Conservation (phyloP, 345 rosid species). For the Durio zibethinus region DNA sequence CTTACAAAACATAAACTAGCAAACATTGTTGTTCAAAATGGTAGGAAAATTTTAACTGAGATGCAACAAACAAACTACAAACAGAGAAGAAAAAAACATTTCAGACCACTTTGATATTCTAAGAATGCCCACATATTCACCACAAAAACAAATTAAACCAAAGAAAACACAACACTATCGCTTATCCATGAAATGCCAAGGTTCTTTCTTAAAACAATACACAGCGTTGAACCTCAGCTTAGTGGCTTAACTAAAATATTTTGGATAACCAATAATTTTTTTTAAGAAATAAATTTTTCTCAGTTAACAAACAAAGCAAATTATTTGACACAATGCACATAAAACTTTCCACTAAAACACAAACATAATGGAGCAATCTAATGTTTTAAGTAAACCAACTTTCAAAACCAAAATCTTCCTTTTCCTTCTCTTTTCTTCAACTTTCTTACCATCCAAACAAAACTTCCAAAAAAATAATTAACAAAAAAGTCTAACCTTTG, state of each 20-base stretch:
- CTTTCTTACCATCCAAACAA: slow-evolving; percentile 22
- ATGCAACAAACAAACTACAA: not conserved
- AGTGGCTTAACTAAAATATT: not conserved
- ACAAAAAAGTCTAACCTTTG: not conserved
- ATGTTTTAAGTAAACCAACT: not conserved
- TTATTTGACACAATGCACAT: not conserved
- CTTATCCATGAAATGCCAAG: not conserved
- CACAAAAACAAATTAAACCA: not conserved
- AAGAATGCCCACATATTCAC: no score
- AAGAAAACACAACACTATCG: not conserved
- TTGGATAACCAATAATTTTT: not conserved
- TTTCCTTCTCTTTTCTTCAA: not conserved
- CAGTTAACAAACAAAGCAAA: not conserved
- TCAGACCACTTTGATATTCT: not conserved
- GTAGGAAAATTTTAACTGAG: not conserved
- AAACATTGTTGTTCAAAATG: not conserved
- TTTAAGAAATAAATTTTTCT: not conserved
- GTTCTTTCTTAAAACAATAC: not conserved
- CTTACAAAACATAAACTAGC: not conserved
- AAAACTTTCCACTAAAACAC: not conserved
- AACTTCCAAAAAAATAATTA: not conserved
- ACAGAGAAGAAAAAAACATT: not conserved
- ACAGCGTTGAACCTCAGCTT: not conserved
- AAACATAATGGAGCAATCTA: not conserved
- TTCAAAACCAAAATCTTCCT: not conserved